These are phyloP conservation scores for Fusarium oxysporum DNA, from an alignment of 2,329 filamentous ascomycete species.

Conservation along the genomic window DNA sequence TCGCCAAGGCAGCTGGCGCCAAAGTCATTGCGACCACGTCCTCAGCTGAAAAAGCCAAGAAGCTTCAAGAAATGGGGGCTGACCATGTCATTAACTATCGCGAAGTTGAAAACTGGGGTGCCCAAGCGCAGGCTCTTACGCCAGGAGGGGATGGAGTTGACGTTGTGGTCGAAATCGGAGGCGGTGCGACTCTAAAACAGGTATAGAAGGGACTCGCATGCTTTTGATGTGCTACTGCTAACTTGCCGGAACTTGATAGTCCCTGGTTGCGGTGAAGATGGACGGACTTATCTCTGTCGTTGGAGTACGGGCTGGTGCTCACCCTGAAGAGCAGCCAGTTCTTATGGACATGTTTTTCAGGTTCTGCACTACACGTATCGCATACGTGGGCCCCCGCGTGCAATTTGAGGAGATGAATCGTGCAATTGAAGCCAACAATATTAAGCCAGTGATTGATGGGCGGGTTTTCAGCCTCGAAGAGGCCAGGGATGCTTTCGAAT, in stretches of 20 bases:
- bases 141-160: neutral
- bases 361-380: neutral
- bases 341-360: neutral
- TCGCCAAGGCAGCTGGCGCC: neutral
- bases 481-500: neutral
- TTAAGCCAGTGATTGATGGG: neutral
- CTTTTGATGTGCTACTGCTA: neutral
- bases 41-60: neutral
- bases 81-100: neutral
- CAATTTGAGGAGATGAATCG: neutral
- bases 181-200: neutral
- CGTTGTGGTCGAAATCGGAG: neutral
- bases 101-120: neutral
- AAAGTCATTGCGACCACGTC: neutral
- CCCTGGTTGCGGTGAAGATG: neutral
- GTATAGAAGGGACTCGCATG: neutral
- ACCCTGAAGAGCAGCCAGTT: neutral
- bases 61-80: neutral
- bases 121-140: neutral
- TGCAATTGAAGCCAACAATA: neutral
- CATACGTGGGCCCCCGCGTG: neutral
- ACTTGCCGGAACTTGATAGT: neutral
- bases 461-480: neutral
- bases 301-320: neutral
- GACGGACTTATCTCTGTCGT: neutral